Percentiles rank a stretch among this genome's conserved stretches.
Conservation (phyloP, 371 early-diverging fungal genomes). For the Thermomucor indicae-seudaticae region DNA sequence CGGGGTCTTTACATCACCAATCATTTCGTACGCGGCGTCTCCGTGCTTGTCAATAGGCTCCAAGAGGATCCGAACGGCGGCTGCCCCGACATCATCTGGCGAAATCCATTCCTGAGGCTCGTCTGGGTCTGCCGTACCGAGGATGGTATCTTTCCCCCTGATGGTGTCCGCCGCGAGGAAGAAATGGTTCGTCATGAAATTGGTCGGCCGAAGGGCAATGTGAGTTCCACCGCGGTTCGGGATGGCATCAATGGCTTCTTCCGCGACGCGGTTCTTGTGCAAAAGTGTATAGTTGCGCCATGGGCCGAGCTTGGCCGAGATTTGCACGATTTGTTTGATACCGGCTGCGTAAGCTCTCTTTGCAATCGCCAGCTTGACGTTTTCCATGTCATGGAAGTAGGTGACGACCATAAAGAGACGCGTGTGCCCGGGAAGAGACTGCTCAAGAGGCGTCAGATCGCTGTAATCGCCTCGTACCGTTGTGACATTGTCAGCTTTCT, state of each 20-base stretch:
- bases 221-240: slow-evolving; percentile 11
- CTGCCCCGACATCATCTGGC: slow-evolving; percentile 10
- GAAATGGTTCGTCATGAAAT: slow-evolving; percentile 25
- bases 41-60: slow-evolving; percentile 17
- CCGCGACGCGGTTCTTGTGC: slow-evolving; percentile 1
- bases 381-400: neutral
- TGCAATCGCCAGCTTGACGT: neutral
- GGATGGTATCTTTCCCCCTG: neutral
- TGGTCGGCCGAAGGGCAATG: slow-evolving; percentile 29
- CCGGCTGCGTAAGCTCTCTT: slow-evolving; percentile 23
- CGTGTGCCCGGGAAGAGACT: slow-evolving; percentile 15
- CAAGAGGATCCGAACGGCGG: slow-evolving; percentile 5
- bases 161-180: neutral
- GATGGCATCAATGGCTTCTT: slow-evolving; percentile 9
- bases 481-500: neutral
- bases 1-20: slow-evolving; percentile 6
- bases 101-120: slow-evolving; percentile 8
- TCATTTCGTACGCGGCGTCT: slow-evolving; percentile 11
- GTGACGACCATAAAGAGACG: slow-evolving; percentile 10
- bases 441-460: slow-evolving; percentile 10
- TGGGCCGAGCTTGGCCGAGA: slow-evolving; percentile 15
- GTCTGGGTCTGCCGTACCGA: slow-evolving; percentile 4
- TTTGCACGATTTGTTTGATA: slow-evolving; percentile 27
- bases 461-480: slow-evolving; percentile 24
- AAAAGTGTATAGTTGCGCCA: slow-evolving; percentile 16